phyloP scores from a whole-genome alignment of 306 rosid species.

The Arachis stenosperma region DNA sequence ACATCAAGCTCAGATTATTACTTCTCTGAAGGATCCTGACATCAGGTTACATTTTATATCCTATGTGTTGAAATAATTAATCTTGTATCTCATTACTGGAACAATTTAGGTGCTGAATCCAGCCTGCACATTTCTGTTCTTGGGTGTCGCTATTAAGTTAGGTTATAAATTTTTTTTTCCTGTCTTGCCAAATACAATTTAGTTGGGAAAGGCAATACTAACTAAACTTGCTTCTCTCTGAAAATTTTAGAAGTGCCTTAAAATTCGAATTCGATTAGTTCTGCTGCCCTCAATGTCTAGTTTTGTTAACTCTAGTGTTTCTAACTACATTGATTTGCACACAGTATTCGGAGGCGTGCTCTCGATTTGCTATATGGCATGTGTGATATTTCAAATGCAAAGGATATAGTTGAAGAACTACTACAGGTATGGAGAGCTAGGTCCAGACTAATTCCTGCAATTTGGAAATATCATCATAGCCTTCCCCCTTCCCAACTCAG shows the following conservation, averaged over 20 bases:
- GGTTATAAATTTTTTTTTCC: neutral
- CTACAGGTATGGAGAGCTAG: constrained; percentile 70
- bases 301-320: constrained; percentile 28
- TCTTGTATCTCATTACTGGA: constrained; percentile 16
- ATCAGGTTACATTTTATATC: constrained; percentile 69
- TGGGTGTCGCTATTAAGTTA: neutral
- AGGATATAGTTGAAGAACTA: constrained; percentile 97
- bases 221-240: neutral
- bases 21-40: constrained; percentile 98
- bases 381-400: constrained; percentile 99
- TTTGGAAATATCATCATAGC: constrained; percentile 27
- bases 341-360: constrained; percentile 98
- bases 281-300: neutral
- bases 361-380: constrained; percentile 98
- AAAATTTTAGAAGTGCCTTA: constrained; percentile 1
- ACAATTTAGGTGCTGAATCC: constrained; percentile 21
- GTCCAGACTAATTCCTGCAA: constrained; percentile 24
- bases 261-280: constrained; percentile 4
- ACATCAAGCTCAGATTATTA: constrained; percentile 99
- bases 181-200: neutral
- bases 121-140: no score
- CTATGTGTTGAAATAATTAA: constrained; percentile 38
- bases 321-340: constrained; percentile 41
- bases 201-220: neutral
- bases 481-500: neutral